Evolutionary conservation across 768 basidiomycete genomes (phyloP).

Genomic region (Leccinum rimulosum): DNA sequence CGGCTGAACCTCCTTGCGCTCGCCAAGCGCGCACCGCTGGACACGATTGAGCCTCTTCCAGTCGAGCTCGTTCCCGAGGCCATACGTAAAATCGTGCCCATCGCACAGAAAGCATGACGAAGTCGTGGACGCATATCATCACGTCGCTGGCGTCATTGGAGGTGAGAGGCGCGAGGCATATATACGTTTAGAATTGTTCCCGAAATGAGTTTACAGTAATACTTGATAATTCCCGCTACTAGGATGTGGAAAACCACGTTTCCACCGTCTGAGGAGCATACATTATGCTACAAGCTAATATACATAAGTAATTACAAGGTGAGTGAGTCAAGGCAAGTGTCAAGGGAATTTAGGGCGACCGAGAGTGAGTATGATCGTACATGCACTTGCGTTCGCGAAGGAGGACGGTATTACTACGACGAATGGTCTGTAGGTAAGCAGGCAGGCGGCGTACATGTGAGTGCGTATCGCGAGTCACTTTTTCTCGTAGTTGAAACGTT

Average conservation of each 20-base stretch:
- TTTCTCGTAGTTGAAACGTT: too few relatives aligned
- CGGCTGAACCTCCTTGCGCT: constrained; percentile 74
- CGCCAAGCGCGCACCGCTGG: constrained; percentile 73
- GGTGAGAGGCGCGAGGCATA: not conserved
- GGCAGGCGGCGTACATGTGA: too few relatives aligned
- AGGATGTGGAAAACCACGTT: not conserved
- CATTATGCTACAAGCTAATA: too few relatives aligned
- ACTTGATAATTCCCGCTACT: constrained; percentile 6
- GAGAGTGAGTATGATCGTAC: too few relatives aligned
- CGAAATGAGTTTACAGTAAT: constrained; percentile 14
- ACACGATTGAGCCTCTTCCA: constrained; percentile 63
- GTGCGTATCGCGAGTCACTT: too few relatives aligned
- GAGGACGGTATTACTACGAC: too few relatives aligned
- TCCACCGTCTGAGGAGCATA: too few relatives aligned
- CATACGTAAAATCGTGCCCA: constrained; percentile 63
- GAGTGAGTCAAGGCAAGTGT: too few relatives aligned
- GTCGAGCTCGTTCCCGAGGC: constrained; percentile 64
- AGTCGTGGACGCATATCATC: not conserved
- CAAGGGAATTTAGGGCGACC: too few relatives aligned
- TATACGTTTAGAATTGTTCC: not conserved
- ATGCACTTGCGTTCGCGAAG: too few relatives aligned
- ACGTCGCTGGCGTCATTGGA: not conserved
- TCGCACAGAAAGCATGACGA: constrained; percentile 18
- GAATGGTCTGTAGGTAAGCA: too few relatives aligned
- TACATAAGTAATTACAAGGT: too few relatives aligned